Conservation (phyloP, 345 rosid species). For the Eucalyptus sp. region DNA sequence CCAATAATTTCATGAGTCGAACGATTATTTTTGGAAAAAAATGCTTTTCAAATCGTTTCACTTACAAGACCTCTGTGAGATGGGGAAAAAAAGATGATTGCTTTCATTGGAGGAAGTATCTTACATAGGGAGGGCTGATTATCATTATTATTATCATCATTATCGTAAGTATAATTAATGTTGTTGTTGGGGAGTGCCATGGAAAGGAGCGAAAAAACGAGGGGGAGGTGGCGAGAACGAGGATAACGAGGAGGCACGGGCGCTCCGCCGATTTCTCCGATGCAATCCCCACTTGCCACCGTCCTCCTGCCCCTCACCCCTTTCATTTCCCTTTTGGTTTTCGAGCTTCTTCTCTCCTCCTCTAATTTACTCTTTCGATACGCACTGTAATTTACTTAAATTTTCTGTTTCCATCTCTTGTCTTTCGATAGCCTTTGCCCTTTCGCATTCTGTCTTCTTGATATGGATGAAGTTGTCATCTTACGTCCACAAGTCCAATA, state of each 20-base stretch:
- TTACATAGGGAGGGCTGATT: background rate
- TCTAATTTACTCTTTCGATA: background rate
- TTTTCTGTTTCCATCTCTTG: background rate
- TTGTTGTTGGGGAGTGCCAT: background rate
- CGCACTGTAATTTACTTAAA: background rate
- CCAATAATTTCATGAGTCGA: background rate
- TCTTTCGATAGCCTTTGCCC: background rate
- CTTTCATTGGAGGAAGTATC: background rate
- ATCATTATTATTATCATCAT: background rate
- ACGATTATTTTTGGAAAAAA: background rate
- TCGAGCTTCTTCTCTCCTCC: background rate
- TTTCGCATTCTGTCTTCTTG: background rate
- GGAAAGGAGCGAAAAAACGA: background rate
- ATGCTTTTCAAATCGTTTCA: background rate
- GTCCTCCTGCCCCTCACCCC: background rate
- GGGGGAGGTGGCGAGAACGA: background rate
- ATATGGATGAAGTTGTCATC: background rate
- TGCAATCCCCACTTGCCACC: background rate
- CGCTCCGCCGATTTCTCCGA: constrained; percentile 5
- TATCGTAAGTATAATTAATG: background rate
- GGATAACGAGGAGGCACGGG: constrained; percentile 2
- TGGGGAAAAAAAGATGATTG: background rate
- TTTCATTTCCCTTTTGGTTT: background rate
- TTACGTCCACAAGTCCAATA: background rate
- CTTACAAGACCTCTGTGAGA: background rate